Percentiles rank a stretch among this genome's conserved stretches.
These are phyloP conservation scores for Debaryomyces robertsiae DNA, from an alignment of 1,139 yeast genomes.

Conservation along the genomic window DNA sequence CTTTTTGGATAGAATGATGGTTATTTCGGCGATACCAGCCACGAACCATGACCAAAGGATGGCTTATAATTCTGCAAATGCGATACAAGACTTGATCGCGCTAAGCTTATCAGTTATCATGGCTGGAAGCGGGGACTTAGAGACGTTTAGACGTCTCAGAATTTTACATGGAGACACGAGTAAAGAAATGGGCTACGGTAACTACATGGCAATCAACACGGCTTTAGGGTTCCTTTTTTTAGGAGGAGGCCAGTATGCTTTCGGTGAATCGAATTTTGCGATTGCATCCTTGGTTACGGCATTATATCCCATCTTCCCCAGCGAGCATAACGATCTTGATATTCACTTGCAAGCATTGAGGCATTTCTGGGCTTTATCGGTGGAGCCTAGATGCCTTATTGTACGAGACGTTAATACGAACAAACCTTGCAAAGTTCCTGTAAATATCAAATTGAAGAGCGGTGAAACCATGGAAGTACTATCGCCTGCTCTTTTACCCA, in stretches of 20 bases:
- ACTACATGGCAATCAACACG: slow-evolving; percentile 76
- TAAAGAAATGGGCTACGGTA: slow-evolving; percentile 59
- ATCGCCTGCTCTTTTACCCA: slow-evolving; percentile 76
- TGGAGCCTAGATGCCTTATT: slow-evolving; percentile 78
- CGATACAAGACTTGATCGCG: slow-evolving; percentile 61
- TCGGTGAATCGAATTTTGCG: slow-evolving; percentile 63
- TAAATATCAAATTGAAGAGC: slow-evolving; percentile 45
- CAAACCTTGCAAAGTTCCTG: slow-evolving; percentile 54
- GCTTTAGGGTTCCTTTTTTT: slow-evolving; percentile 86
- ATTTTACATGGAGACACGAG: slow-evolving; percentile 62
- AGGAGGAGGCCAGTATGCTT: slow-evolving; percentile 92
- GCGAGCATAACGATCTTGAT: slow-evolving; percentile 43
- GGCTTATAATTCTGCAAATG: slow-evolving; percentile 57
- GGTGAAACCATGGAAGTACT: slow-evolving; percentile 32
- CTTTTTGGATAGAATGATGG: slow-evolving; percentile 63
- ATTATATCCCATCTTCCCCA: slow-evolving; percentile 73
- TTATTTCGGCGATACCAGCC: slow-evolving; percentile 51
- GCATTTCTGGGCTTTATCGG: slow-evolving; percentile 89
- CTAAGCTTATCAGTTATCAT: slow-evolving; percentile 71
- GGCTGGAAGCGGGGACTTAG: slow-evolving; percentile 93
- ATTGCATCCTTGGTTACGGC: slow-evolving; percentile 76
- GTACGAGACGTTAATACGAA: slow-evolving; percentile 68
- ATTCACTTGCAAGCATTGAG: slow-evolving; percentile 83
- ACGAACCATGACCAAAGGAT: slow-evolving; percentile 61
- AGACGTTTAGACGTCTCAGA: slow-evolving; percentile 71